Conservation (phyloP, 192 early-diverging fungal genomes). For the Entrophospora sp. region DNA sequence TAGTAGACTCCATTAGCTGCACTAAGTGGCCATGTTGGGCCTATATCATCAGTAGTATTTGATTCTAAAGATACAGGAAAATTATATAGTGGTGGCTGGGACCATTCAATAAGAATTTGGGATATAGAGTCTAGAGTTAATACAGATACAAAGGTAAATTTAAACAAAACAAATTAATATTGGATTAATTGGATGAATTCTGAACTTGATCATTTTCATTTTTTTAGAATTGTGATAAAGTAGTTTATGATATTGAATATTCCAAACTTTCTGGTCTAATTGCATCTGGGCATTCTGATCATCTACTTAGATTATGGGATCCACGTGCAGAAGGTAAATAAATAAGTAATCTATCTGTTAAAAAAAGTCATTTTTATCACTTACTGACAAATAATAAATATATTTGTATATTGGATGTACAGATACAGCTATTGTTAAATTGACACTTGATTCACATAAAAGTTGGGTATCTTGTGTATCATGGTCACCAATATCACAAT, state of each 20-base stretch:
- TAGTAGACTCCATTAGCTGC: slow-evolving; percentile 30
- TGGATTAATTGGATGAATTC: background rate
- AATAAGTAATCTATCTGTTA: background rate
- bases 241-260: slow-evolving; percentile 66
- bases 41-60: slow-evolving; percentile 66
- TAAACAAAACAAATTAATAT: too few species aligned
- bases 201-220: too few species aligned
- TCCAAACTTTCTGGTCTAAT: slow-evolving; percentile 59
- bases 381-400: too few species aligned
- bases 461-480: slow-evolving; percentile 79
- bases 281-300: slow-evolving; percentile 85
- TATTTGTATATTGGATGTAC: slow-evolving; percentile 12
- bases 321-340: slow-evolving; percentile 56
- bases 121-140: slow-evolving; percentile 73
- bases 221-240: slow-evolving; percentile 83
- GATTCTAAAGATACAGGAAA: slow-evolving; percentile 48
- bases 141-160: slow-evolving; percentile 67
- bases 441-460: slow-evolving; percentile 65
- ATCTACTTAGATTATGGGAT: slow-evolving; percentile 83
- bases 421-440: slow-evolving; percentile 70
- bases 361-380: background rate
- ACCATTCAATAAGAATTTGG: slow-evolving; percentile 89
- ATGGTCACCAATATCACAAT: slow-evolving; percentile 71
- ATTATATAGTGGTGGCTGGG: slow-evolving; percentile 84
- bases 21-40: slow-evolving; percentile 66